These are phyloP conservation scores for Coemansia sp. DNA, from an alignment of 192 early-diverging fungal genomes.

Conservation along the genomic window DNA sequence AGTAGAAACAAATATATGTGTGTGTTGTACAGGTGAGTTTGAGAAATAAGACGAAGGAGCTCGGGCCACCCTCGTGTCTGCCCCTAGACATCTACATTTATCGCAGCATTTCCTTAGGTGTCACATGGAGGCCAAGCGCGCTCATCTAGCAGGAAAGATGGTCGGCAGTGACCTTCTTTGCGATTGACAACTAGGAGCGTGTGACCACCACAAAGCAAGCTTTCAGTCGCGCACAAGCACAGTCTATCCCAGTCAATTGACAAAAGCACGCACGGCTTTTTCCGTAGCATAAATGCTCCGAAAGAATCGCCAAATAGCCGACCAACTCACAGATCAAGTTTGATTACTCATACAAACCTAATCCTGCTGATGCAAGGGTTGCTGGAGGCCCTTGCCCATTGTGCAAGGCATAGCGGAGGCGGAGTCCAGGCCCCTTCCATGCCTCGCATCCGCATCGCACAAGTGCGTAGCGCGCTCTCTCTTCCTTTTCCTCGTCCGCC, in stretches of 20 bases:
- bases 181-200: not conserved
- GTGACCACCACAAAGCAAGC: not conserved
- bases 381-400: not conserved
- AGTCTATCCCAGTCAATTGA: not conserved
- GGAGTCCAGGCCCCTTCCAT: not conserved
- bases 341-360: not conserved
- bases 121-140: slow-evolving; percentile 4
- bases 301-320: not conserved
- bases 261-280: not conserved
- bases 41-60: not conserved
- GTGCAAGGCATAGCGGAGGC: not conserved
- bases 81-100: too few species aligned
- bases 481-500: not conserved
- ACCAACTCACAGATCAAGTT: not conserved
- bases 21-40: too few species aligned
- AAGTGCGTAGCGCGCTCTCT: not conserved
- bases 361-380: slow-evolving; percentile 2
- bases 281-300: not conserved
- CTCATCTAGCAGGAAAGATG: not conserved
- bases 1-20: not conserved
- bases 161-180: not conserved
- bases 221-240: not conserved
- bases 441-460: not conserved
- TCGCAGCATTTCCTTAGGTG: too few species aligned
- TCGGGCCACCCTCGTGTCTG: not conserved